Base-by-base conservation (phyloP, 2,329 filamentous ascomycete genomes). In the Colletotrichum sublineola region DNA sequence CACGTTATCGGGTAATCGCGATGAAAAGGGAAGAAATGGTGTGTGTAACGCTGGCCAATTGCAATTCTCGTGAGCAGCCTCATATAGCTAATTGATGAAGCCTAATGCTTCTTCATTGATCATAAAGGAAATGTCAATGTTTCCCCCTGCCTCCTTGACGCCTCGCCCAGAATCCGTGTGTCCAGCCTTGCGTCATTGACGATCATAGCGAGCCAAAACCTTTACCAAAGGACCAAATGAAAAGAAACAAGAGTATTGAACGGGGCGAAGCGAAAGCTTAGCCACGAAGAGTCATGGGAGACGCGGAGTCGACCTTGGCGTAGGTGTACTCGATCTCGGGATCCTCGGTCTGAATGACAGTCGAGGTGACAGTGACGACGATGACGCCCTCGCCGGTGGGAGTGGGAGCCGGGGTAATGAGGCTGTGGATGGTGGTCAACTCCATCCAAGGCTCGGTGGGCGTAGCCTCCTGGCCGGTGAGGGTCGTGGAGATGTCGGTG, bases 31-130 rank as follows among this genome's bases (percentile, higher is more conserved):
- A 5, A 2, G 24, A 15, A 9, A 40, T 1, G 5, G 9, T 40
- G 33, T 18, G 14, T 42, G 1, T 1, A 40, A 40, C 40, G 15
- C 61, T 12, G 50, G 46, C 53, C 15, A 11, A 63, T 52, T 52
- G n/a, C 38, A 18, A n/a, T n/a, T 52, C 46, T 40, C n/a, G 48
- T 14, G 15, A 40, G 60, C n/a, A 63, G 60, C 33, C 46, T 52
- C 14, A 40, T 63, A 15, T 20, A 52, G 44, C 60, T 20, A n/a
- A 6, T 40, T n/a, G 36, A 36, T 1, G 44, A 9, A 31, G 31
- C 61, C n/a, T 63, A 3, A 31, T 42, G 9, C 46, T 53, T 29
- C 8, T 36, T 29, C 20, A 29, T 18, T 9, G 9, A 33, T 9
- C n/a, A 15, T 8, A 4, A 36, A 2, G 29, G 15, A n/a, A 29